phyloP scores from a whole-genome alignment of 2,329 filamentous ascomycete genomes.

The Fusarium guadeloupense region DNA sequence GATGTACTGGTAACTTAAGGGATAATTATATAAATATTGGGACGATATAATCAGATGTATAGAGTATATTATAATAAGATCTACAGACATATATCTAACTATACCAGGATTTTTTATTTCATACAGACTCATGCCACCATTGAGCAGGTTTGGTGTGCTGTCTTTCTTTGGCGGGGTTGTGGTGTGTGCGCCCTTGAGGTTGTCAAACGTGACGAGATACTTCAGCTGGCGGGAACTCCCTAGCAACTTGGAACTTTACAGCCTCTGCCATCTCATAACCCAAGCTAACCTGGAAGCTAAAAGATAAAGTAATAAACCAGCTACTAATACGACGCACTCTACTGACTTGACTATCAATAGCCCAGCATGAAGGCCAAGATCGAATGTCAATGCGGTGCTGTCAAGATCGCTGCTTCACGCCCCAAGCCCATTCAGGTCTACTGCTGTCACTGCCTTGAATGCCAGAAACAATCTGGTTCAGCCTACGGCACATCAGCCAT shows the following conservation, averaged over 20 bases:
- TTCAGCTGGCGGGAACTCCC: background rate
- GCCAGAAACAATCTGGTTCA: slow-evolving; percentile 56
- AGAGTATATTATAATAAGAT: too few relatives aligned
- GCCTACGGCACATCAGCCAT: slow-evolving; percentile 58
- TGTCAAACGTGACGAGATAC: slow-evolving; percentile 8
- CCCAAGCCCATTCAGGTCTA: slow-evolving; percentile 50
- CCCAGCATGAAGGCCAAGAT: slow-evolving; percentile 39
- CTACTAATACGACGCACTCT: background rate
- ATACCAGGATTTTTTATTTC: slow-evolving; percentile 12
- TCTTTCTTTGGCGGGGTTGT: background rate
- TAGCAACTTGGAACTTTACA: background rate
- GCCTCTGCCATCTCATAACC: background rate
- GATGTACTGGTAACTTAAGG: too few relatives aligned
- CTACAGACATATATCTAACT: too few relatives aligned
- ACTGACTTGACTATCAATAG: background rate
- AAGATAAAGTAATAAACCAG: background rate
- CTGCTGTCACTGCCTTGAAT: slow-evolving; percentile 59
- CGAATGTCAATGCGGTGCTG: slow-evolving; percentile 53
- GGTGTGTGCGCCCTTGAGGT: slow-evolving; percentile 1
- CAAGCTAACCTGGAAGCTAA: too few relatives aligned
- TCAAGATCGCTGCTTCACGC: slow-evolving; percentile 49
- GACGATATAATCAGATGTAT: too few relatives aligned
- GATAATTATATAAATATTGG: too few relatives aligned
- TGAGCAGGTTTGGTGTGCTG: too few relatives aligned
- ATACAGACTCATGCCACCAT: background rate